Conservation (phyloP, 805 yeast species). For the Pachysolen tannophilus region DNA sequence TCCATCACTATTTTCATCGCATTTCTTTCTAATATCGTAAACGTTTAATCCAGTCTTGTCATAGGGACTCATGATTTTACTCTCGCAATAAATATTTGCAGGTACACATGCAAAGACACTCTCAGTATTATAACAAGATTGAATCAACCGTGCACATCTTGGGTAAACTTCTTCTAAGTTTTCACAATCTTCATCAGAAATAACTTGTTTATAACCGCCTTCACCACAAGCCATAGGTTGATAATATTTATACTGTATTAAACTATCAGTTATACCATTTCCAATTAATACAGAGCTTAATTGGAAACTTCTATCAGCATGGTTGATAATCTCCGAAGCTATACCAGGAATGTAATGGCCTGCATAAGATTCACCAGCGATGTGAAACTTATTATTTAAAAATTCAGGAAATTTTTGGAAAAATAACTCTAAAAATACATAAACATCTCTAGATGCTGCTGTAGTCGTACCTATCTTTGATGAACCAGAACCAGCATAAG, state of each 20-base stretch:
- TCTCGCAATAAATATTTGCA: slow-evolving; percentile 85
- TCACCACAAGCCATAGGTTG: slow-evolving; percentile 94
- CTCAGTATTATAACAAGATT: slow-evolving; percentile 69
- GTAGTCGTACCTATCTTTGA: slow-evolving; percentile 60
- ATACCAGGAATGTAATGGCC: slow-evolving; percentile 92
- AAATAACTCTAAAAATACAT: slow-evolving; percentile 70
- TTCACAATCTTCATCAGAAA: slow-evolving; percentile 73
- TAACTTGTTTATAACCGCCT: slow-evolving; percentile 73
- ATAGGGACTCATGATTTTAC: slow-evolving; percentile 74
- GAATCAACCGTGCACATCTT: slow-evolving; percentile 69
- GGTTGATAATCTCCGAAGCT: slow-evolving; percentile 70
- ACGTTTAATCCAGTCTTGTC: slow-evolving; percentile 83
- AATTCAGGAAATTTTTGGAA: slow-evolving; percentile 65
- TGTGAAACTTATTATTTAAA: slow-evolving; percentile 56
- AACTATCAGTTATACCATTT: slow-evolving; percentile 84
- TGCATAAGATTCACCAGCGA: slow-evolving; percentile 91
- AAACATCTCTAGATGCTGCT: slow-evolving; percentile 80
- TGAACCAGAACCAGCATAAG: slow-evolving; percentile 56
- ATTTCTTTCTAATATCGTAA: slow-evolving; percentile 78
- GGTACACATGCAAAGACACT: slow-evolving; percentile 85
- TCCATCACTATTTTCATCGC: slow-evolving; percentile 53
- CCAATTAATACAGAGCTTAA: slow-evolving; percentile 79
- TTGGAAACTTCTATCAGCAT: slow-evolving; percentile 47
- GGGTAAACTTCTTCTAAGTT: slow-evolving; percentile 60
- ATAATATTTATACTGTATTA: slow-evolving; percentile 68